Conservation (phyloP, 495 filamentous ascomycete genomes). For the Penicillium daleae region DNA sequence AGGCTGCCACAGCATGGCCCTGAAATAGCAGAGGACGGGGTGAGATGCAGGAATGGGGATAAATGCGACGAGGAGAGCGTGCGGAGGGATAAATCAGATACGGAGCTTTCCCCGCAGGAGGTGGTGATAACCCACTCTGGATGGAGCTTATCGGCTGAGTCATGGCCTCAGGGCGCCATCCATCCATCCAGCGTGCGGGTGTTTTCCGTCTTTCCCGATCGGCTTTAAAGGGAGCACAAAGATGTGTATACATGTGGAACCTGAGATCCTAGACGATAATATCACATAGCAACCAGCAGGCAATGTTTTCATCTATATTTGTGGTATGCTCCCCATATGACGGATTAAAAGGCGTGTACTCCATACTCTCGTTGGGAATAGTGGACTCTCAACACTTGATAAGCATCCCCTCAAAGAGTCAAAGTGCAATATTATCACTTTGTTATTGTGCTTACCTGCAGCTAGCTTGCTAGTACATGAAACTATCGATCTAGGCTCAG, state of each 20-base stretch:
- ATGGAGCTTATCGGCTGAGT: constrained; percentile 38
- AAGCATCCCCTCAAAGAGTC: neutral
- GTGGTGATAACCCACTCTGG: neutral
- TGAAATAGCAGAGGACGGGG: neutral
- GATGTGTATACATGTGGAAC: neutral
- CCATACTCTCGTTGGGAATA: neutral
- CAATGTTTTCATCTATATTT: neutral
- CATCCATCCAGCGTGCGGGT: neutral
- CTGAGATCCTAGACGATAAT: neutral
- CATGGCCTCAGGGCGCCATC: constrained; percentile 23
- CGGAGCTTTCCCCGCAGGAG: constrained; percentile 35
- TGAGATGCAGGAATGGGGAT: neutral
- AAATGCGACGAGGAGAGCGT: constrained; percentile 10
- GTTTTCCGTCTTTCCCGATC: neutral
- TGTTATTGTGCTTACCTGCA: neutral
- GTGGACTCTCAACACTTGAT: neutral
- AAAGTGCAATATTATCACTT: neutral
- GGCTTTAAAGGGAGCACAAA: neutral
- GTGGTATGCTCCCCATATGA: neutral
- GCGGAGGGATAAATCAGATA: constrained; percentile 27
- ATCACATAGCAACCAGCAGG: neutral
- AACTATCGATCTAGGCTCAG: neutral
- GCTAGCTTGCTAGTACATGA: neutral
- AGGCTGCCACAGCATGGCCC: constrained; percentile 31
- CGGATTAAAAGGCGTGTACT: neutral